Conservation (phyloP, 2,329 filamentous ascomycete species). For the Colletotrichum neosansevieriae region DNA sequence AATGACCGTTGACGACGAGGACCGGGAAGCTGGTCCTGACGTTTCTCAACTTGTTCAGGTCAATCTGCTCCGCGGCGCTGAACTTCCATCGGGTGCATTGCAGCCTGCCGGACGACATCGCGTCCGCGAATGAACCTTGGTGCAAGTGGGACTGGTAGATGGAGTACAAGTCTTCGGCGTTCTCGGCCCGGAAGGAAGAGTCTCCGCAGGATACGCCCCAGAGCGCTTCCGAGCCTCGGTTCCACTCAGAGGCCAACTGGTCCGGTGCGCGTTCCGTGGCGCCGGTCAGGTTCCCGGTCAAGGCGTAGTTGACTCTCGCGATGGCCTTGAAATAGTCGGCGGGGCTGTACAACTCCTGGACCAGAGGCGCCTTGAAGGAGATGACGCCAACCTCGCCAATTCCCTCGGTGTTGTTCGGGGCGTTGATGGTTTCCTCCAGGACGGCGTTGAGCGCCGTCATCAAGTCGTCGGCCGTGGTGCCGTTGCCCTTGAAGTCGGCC, state of each 20-base stretch:
- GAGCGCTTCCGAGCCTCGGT: background rate
- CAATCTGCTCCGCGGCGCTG: background rate
- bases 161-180: background rate
- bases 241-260: background rate
- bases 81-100: background rate
- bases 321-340: background rate
- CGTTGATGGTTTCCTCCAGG: background rate
- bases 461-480: conserved; percentile 5
- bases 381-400: background rate
- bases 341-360: background rate
- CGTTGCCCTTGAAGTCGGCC: background rate
- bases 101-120: background rate
- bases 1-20: background rate
- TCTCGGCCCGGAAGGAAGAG: conserved; percentile 6
- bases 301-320: background rate
- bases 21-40: conserved; percentile 2
- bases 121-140: background rate
- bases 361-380: background rate
- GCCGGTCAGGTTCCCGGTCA: background rate
- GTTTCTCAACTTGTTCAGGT: conserved; percentile 2
- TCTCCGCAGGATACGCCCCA: conserved; percentile 2
- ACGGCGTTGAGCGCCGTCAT: background rate
- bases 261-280: background rate
- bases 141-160: background rate
- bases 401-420: background rate